Evolutionary conservation across 345 rosid species (phyloP).

Genomic region (Eutrema heterophyllum): DNA sequence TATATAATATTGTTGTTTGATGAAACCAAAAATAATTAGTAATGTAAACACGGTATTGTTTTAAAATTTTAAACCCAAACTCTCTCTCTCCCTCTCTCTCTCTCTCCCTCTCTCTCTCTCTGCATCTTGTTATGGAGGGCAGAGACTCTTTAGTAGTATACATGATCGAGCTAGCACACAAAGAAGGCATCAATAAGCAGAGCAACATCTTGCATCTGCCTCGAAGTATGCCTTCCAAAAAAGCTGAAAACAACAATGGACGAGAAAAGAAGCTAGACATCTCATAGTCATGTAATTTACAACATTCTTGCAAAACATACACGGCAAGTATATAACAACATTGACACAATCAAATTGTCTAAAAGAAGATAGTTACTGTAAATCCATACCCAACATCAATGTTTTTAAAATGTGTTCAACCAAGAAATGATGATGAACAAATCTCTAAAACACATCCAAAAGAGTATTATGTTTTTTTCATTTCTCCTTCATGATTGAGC

Average conservation of each 20-base stretch:
- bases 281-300: not conserved
- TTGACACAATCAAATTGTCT: constrained; percentile 62
- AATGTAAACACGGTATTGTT: too few species aligned
- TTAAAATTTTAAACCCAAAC: too few species aligned
- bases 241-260: constrained; percentile 51
- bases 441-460: not conserved
- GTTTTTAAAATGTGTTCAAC: constrained; percentile 1
- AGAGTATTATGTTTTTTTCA: not conserved
- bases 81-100: too few species aligned
- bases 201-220: constrained; percentile 60
- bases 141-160: too few species aligned
- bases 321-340: not conserved
- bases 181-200: constrained; percentile 38
- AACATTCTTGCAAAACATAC: not conserved
- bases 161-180: too few species aligned
- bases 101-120: too few species aligned
- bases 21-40: too few species aligned
- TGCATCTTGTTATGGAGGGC: too few species aligned
- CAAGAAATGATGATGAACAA: not conserved
- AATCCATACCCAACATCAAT: constrained; percentile 21
- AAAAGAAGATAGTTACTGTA: constrained; percentile 37
- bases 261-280: constrained; percentile 16
- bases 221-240: too few species aligned
- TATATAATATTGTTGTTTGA: too few species aligned
- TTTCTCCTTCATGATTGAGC: too few species aligned